Base-by-base conservation (phyloP, 495 filamentous ascomycete genomes). In the Aspergillus sclerotiicarbonarius region DNA sequence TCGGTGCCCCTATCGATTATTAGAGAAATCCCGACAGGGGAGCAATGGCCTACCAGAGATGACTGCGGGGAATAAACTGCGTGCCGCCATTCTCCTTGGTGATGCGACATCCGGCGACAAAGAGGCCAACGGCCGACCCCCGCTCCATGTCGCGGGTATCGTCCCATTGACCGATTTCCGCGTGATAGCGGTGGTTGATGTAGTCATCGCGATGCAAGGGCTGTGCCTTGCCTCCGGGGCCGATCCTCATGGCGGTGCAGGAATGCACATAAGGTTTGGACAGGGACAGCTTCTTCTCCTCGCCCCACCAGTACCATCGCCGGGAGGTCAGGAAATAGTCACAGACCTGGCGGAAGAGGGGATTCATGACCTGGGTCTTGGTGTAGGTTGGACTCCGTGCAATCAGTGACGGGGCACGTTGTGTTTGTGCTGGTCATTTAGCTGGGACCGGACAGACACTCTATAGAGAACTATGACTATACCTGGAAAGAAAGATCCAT, bases 41-140 rank as follows among this genome's bases (percentile, higher is more conserved):
- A 20, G 7, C 19, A 18, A 10, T 4, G 44, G 15, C 44, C 19
- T 62, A 66, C 76, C 77, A 78, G 8, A 76, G 65, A 62, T 81
- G 78, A 29, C 63, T 69, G 12, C 71, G 66, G 3, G 73, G 76
- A 49, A 79, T 74, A 52, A 79, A 69, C 10, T 70, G 67, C 12
- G 76, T 79, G 32, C 72, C 76, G 12, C 76, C 78, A 52, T 79
- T 79, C 8, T 61, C 62, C 35, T 63, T 68, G 5, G 68, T 71
- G 2, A 61, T 61, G 32, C 60, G 66, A 20, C 61, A 69, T 0
- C 63, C 74, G 9, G 70, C 74, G 6, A 76, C 63, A 31, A 78
- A 71, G 8, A 75, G 30, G 8, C 66, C 66, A 21, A 75, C 47
- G 25, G 50, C 53, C 4, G 54, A 57, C 45, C 73, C 71, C 10